phyloP scores from a whole-genome alignment of 2,329 filamentous ascomycete genomes.

The Hymenoscyphus fructigenus region DNA sequence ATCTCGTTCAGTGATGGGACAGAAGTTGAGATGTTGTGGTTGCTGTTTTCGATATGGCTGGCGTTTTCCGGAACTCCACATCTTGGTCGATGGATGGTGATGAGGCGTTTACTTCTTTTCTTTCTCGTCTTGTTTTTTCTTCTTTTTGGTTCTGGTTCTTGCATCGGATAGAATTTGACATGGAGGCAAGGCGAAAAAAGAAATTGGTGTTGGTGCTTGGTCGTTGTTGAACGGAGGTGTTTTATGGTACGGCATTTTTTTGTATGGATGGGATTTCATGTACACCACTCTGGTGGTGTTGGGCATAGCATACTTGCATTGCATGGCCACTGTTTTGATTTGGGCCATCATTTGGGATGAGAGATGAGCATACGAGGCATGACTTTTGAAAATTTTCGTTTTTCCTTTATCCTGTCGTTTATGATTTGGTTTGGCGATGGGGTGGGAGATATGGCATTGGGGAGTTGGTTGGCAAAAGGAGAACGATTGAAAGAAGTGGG shows the following conservation, averaged over 20 bases:
- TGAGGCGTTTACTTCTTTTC: neutral
- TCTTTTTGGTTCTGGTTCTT: neutral
- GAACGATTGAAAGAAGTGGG: too few relatives aligned
- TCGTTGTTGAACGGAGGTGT: too few relatives aligned
- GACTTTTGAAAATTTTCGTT: neutral
- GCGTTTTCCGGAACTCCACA: neutral
- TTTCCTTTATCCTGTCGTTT: neutral
- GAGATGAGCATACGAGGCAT: slow-evolving; percentile 4
- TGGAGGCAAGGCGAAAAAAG: too few relatives aligned
- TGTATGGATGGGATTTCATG: too few relatives aligned
- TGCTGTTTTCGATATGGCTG: neutral
- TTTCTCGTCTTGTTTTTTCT: neutral
- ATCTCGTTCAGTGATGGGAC: neutral
- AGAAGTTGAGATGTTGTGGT: neutral
- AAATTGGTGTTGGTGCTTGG: too few relatives aligned
- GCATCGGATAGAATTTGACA: neutral
- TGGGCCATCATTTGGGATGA: neutral
- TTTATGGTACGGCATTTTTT: too few relatives aligned
- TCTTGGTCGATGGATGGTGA: neutral
- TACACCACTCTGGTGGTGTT: too few relatives aligned
- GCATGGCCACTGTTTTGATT: neutral
- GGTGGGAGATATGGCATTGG: neutral
- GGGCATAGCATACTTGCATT: too few relatives aligned
- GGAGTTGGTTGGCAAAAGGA: neutral
- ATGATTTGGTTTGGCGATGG: neutral